phyloP scores from a whole-genome alignment of 2,329 filamentous ascomycete genomes.

The Diaporthe eres region DNA sequence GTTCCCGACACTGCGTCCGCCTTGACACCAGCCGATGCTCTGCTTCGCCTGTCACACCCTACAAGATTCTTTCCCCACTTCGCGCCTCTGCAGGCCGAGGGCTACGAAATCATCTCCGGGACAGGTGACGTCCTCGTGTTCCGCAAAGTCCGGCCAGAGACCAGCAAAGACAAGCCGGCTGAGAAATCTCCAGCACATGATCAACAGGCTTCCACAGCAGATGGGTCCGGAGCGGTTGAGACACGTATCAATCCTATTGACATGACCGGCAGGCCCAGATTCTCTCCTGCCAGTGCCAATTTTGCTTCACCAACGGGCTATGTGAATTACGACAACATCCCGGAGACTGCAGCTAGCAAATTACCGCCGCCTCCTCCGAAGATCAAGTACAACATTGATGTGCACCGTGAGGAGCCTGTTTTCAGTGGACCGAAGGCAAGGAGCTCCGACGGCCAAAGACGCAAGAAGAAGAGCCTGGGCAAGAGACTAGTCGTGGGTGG shows the following conservation, averaged over 20 bases:
- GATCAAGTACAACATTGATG: slow-evolving; percentile 60
- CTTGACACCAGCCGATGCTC: slow-evolving; percentile 70
- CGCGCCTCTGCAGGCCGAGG: slow-evolving; percentile 68
- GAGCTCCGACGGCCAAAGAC: slow-evolving; percentile 42
- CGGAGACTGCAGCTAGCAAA: slow-evolving; percentile 47
- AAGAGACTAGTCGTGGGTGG: slow-evolving; percentile 68
- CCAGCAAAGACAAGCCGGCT: slow-evolving; percentile 2
- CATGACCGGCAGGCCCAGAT: slow-evolving; percentile 60
- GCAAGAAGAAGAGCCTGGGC: slow-evolving; percentile 57
- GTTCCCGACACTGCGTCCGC: slow-evolving; percentile 63
- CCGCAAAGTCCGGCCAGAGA: slow-evolving; percentile 65
- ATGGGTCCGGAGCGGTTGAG: slow-evolving; percentile 16
- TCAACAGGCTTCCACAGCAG: neutral
- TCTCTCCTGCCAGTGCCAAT: slow-evolving; percentile 63
- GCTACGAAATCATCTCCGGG: slow-evolving; percentile 77
- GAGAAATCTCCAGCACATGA: slow-evolving; percentile 41
- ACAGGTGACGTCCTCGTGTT: slow-evolving; percentile 76
- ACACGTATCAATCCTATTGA: slow-evolving; percentile 70
- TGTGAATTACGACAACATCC: slow-evolving; percentile 69
- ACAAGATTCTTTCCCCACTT: slow-evolving; percentile 77
- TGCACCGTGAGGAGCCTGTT: slow-evolving; percentile 62
- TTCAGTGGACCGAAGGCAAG: slow-evolving; percentile 57
- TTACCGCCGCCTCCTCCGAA: slow-evolving; percentile 49
- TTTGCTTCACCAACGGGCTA: slow-evolving; percentile 77
- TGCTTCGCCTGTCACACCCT: slow-evolving; percentile 73